A percentile compares a stretch with the other conserved stretches of the same genome.
phyloP scores from a whole-genome alignment of 2,329 filamentous ascomycete genomes.

The Colletotrichum echinochloae region DNA sequence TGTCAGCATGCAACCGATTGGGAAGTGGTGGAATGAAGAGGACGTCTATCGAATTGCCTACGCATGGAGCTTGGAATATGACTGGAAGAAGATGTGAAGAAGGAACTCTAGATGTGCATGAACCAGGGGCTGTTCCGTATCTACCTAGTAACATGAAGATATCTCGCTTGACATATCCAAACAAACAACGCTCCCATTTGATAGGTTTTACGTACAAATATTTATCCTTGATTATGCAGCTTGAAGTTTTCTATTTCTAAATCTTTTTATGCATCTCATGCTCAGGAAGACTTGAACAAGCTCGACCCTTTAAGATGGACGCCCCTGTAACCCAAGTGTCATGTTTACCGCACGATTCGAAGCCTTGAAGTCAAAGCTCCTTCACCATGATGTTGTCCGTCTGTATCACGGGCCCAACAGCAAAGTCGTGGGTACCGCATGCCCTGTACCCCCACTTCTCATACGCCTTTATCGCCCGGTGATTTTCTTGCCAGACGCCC shows the following conservation, averaged over 20 bases:
- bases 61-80: conserved; percentile 19
- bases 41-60: conserved; percentile 33
- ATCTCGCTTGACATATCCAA: not conserved
- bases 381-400: conserved; percentile 58
- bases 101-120: not conserved
- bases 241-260: not conserved
- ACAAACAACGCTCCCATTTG: not conserved
- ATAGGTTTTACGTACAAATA: not conserved
- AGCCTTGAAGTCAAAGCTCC: conserved; percentile 32
- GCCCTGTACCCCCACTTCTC: conserved; percentile 54
- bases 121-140: not conserved
- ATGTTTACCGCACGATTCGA: fast-evolving
- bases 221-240: not conserved
- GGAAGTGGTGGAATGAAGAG: conserved; percentile 47
- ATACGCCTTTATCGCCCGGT: conserved; percentile 53
- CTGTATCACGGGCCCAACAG: conserved; percentile 55
- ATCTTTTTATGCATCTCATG: not conserved
- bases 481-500: conserved; percentile 62
- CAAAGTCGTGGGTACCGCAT: conserved; percentile 57
- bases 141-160: no score
- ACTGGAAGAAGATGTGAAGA: conserved; percentile 3
- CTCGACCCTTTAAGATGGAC: no score
- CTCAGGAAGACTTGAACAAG: not conserved
- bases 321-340: no score
- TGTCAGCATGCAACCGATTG: conserved; percentile 49